Evolutionary conservation across 495 filamentous ascomycete species (phyloP), one percentile per base, ranked within the genome.

Genomic region (Penicillium salamii): DNA sequence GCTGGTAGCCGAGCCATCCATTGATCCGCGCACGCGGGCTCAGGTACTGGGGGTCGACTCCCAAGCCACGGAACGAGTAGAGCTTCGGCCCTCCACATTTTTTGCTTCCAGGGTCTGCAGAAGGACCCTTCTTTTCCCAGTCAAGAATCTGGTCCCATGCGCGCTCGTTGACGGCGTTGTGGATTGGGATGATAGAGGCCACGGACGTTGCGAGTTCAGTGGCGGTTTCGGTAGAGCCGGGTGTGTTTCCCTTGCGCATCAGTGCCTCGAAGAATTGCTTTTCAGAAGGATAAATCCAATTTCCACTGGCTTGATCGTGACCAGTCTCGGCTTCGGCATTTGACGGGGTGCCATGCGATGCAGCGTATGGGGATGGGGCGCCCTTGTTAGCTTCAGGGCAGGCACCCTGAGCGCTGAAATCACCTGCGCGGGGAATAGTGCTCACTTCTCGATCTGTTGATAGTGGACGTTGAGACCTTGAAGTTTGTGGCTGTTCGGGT

Each of bases 231-330:
- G 70, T 66, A 6, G 74, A 73, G 14, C 46, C 46, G 7, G 74
- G 71, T 0, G 65, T 69, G 52, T 72, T 82, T 26, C 75, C 74
- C 58, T 97, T 97, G 61, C 91, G 84, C 77, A 85, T 82, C 81
- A 98, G 87, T 9, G 93, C 91, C 18, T 91, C 84, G 74, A 96
- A 97, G 72, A 98, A 98, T 78, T 93, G 91, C 49, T 85, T 80
- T 62, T 98, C 95, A 0, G 89, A 95, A 0, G 93, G 93, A 70
- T 98, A 98, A 39, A 98, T 84, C 93, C 95, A 98, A 64, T 95
- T 92, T 13, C 91, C 90, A 2, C 76, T 76, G 14, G 71, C 64
- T 28, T 70, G 58, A 52, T 89, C 86, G 39, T 70, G 70, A 21
- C 84, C 82, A 42, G 87, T 88, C 52, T 91, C 89, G 14, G 74